A percentile compares a stretch with the other conserved stretches of the same genome.
phyloP scores from a whole-genome alignment of 805 yeast species.

The Pichia membranifaciens region DNA sequence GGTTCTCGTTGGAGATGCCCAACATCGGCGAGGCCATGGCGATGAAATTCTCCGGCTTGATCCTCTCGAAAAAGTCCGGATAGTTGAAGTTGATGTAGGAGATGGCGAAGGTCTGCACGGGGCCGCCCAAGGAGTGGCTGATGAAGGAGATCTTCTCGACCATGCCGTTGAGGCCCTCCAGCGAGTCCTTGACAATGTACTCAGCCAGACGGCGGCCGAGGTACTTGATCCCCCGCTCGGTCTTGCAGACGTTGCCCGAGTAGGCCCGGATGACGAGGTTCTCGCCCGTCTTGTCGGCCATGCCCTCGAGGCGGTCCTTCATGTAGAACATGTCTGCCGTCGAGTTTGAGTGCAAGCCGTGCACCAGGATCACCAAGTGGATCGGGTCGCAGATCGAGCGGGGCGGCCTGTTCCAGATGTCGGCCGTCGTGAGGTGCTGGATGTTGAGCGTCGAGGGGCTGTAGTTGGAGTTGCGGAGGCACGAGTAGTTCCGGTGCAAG shows the following conservation, averaged over 20 bases:
- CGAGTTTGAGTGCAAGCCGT: slow-evolving; percentile 86
- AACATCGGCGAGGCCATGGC: slow-evolving; percentile 83
- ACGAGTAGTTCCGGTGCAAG: slow-evolving; percentile 28
- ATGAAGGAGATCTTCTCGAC: slow-evolving; percentile 65
- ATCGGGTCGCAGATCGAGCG: slow-evolving; percentile 46
- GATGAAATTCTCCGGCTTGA: slow-evolving; percentile 73
- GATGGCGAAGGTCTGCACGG: slow-evolving; percentile 84
- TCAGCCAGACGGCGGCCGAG: slow-evolving; percentile 78
- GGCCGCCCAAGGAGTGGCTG: slow-evolving; percentile 93
- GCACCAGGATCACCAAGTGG: slow-evolving; percentile 82
- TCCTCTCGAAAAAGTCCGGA: slow-evolving; percentile 62
- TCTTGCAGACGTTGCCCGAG: slow-evolving; percentile 77
- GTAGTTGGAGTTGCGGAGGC: slow-evolving; percentile 21
- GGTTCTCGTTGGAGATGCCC: slow-evolving; percentile 85
- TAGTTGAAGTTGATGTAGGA: slow-evolving; percentile 65
- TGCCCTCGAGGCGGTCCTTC: slow-evolving; percentile 68
- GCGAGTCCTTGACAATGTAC: slow-evolving; percentile 52
- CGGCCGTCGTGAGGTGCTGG: slow-evolving; percentile 51
- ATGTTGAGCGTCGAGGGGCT: slow-evolving; percentile 34
- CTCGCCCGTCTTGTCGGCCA: slow-evolving; percentile 39
- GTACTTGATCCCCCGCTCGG: slow-evolving; percentile 82
- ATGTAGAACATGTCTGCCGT: slow-evolving; percentile 86
- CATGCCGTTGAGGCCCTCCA: slow-evolving; percentile 3
- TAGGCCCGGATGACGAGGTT: slow-evolving; percentile 80
- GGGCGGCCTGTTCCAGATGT: slow-evolving; percentile 72